A percentile compares a stretch with the other conserved stretches of the same genome.
Conservation (phyloP, 495 filamentous ascomycete genomes). For the Talaromyces liani region DNA sequence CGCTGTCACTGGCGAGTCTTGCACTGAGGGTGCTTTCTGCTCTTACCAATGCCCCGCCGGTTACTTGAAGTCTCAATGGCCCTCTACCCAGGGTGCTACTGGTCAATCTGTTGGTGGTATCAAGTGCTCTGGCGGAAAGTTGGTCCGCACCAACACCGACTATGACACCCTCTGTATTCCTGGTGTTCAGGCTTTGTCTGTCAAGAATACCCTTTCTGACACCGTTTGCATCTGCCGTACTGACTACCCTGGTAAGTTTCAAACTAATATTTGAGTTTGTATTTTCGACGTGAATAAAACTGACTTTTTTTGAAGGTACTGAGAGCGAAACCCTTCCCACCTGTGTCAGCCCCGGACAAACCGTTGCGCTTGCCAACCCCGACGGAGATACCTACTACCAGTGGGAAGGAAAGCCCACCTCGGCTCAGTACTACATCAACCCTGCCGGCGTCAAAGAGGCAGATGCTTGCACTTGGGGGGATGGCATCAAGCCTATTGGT, state of each 20-base stretch:
- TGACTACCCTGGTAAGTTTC: constrained; percentile 74
- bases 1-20: constrained; percentile 46
- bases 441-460: constrained; percentile 51
- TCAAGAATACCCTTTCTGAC: constrained; percentile 61
- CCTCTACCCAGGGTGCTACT: constrained; percentile 65
- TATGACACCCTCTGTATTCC: constrained; percentile 65
- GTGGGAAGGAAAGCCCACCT: constrained; percentile 67
- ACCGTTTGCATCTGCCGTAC: constrained; percentile 82
- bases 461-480: constrained; percentile 76
- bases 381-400: constrained; percentile 61
- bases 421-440: constrained; percentile 97
- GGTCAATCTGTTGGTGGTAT: constrained; percentile 88
- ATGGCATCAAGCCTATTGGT: constrained; percentile 51
- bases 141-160: constrained; percentile 66
- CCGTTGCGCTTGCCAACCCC: constrained; percentile 64
- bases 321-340: constrained; percentile 81
- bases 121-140: constrained; percentile 65
- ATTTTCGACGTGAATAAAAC: constrained; percentile 9
- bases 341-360: constrained; percentile 45
- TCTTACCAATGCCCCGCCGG: constrained; percentile 90
- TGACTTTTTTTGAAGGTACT: constrained; percentile 35
- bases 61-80: constrained; percentile 94
- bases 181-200: constrained; percentile 61
- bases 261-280: not conserved
- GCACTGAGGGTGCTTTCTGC: constrained; percentile 63